Base-by-base conservation (phyloP, 2,329 filamentous ascomycete genomes). In the Penicillium sp. region DNA sequence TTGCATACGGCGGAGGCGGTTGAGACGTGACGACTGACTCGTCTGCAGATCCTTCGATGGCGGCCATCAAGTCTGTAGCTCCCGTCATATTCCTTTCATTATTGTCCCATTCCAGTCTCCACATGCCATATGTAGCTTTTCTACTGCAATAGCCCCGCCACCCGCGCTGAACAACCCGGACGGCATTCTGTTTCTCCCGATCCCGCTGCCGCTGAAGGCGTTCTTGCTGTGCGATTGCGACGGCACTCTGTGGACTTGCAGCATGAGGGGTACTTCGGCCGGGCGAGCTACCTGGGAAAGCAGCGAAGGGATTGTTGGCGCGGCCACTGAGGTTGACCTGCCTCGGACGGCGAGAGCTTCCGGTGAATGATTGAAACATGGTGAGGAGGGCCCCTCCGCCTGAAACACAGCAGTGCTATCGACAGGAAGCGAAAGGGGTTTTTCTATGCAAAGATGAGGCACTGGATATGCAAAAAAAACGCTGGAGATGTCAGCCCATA, bases 251-350 rank as follows among this genome's bases (percentile, higher is more conserved):
- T 5, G 90, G 84, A 19, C 87, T 89, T 1, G 86, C 83, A 16
- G 84, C 83, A 61, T 78, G 76, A 13, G 83, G 79, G 4, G 85
- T 81, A 16, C 80, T 80, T 82, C 87, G 86, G 45, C 83, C 81
- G 35, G 83, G 83, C 1, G 66, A 57, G 52, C 52, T 58, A 38
- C 67, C 66, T 67, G 85, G 85, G 62, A 85, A 76, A 57, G 76
- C 78, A 55, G 84, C 88, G 76, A 95, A 96, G 3, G 93, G 92
- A 72, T 97, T 96, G 54, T 83, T 82, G 66, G 86, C 87, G 69
- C 93, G 89, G 64, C 93, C 95, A 67, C 92, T 95, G 63, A 99
- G 88, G 78, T 98, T 97, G 74, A 98, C 92, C 76, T 97, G 93
- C 67, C 95, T 89, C 63, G 90, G 89, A 68, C 91, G 90, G 72